Base-by-base conservation (phyloP, 1,284 basidiomycete genomes). In the Somion occarium region DNA sequence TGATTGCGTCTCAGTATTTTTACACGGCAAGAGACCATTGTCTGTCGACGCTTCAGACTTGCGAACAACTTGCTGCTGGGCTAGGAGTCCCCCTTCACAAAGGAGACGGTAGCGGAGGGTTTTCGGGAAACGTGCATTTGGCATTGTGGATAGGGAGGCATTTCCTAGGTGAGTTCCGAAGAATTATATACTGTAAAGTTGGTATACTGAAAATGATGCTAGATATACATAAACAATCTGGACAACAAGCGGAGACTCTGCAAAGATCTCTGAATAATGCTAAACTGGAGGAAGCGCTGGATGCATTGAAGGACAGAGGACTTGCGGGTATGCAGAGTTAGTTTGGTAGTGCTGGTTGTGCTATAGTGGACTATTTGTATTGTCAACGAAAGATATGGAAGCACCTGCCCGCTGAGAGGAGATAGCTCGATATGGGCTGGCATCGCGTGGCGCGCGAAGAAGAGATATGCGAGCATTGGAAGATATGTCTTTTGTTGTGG, bases 121-220 rank as follows among this genome's bases (percentile, higher is more conserved):
- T 39, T 22, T 5, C 79, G 13, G 86, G 87, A 9, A 87, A 87
- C 53, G 81, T 76, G 3, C 75, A 77, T 18, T 63, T 88, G 60
- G 71, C 85, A 18, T 59, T 87, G 46, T 89, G 87, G 86, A 78
- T 85, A 9, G 86, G 85, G 3, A 79, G 88, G 59, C 70, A 83
- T 44, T 78, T 78, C 56, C 69, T 84, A 42, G 84, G 85, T 86
- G 46, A 46, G 76, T 67, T n/a, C 7, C 30, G 15, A 7, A 34
- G 7, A 7, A 15, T 7, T 15, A 34, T 34, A 7, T 7, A 34
- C 46, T 20, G 59, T 38, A 38, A 13, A 23, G 47, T 50, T n/a
- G 25, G 41, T 50, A 43, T 49, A 11, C 30, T 20, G 7, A 26
- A 11, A 20, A 37, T 44, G 38, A 25, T 53, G 47, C 34, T 54